Base-by-base conservation (phyloP, 257 asterid genomes). In the Solanum ossicruentum region DNA sequence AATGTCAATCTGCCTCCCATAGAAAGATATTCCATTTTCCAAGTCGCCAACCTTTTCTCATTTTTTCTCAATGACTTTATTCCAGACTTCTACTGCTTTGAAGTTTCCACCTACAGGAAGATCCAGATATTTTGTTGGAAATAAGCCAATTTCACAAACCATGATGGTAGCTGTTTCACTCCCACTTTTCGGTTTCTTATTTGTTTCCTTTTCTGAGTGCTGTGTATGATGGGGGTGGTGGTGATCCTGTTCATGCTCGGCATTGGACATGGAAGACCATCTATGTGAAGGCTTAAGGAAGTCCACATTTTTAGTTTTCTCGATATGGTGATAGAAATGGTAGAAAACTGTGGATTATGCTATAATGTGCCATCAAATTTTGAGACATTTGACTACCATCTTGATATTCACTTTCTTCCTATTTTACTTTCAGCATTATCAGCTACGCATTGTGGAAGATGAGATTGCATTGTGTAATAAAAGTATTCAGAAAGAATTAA, bases 391-490 rank as follows among this genome's bases (percentile, higher is more conserved):
- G 67, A 9, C 18, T 41, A 10, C 54, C 79, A 70, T 70, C 28
- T 28, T 70, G 17, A 52, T 78, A 78, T 78, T 73, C 39, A 45
- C 81, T 73, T 45, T 73, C 17, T 17, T 78, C 45, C 47, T 78
- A 26, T 26, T 82, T 52, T 15, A 52, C 83, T 87, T 83, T 49
- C 84, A 89, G 91, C 57, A 69, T 83, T 49, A 80, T 71, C 87
- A 89, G 84, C 83, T 51, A 3, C 88, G 72, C 2, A 26, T 9
- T 41, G 43, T 85, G 23, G 83, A 83, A 83, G 91, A 89, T 57
- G 75, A 87, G 61, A 81, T 87, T 83, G 88, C 88, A 12, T n/a
- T 56, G 20, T 89, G 86, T 63, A 81, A 86, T 45, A 56, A 83
- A 85, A 78, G 69, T 39, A 83, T 89, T 78, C 89, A 8, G 85